Evolutionary conservation across 2,329 filamentous ascomycete genomes (phyloP).

Genomic region (Colletotrichum musicola): DNA sequence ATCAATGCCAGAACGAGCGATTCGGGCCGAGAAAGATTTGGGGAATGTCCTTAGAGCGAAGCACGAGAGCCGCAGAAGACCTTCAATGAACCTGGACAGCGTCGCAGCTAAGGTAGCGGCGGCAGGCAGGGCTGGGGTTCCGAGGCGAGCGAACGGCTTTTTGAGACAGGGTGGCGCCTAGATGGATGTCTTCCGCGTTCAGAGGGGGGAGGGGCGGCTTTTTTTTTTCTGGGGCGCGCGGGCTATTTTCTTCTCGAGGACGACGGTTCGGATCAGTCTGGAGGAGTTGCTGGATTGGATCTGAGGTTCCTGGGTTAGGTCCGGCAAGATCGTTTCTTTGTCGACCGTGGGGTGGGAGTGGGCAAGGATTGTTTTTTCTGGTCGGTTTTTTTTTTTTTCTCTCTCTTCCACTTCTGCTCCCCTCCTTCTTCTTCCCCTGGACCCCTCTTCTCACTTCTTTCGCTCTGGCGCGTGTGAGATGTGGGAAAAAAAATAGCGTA

Average conservation of each 20-base stretch:
- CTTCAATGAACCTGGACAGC: constrained; percentile 6
- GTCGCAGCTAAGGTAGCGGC: constrained; percentile 10
- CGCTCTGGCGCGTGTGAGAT: neutral
- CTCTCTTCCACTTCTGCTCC: constrained; percentile 6
- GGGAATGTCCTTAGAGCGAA: constrained; percentile 26
- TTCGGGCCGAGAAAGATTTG: constrained; percentile 36
- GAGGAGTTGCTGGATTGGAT: constrained; percentile 19
- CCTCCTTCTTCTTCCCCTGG: constrained; percentile 18
- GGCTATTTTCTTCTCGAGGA: neutral
- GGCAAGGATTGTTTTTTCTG: constrained; percentile 20
- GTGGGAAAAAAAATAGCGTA: neutral
- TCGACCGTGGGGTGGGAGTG: constrained; percentile 18
- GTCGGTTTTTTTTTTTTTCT: constrained; percentile 3
- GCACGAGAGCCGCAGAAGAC: constrained; percentile 21
- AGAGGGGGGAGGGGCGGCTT: constrained; percentile 2
- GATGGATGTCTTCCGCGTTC: constrained; percentile 21
- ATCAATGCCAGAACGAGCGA: constrained; percentile 33
- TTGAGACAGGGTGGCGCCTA: constrained; percentile 33
- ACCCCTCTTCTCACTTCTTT: neutral
- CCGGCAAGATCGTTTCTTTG: constrained; percentile 24
- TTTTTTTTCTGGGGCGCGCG: neutral
- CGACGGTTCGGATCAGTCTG: constrained; percentile 17
- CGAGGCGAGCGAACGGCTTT: constrained; percentile 34
- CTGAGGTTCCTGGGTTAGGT: constrained; percentile 6
- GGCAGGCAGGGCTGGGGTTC: constrained; percentile 16